Percentiles rank a stretch among this genome's conserved stretches.
Evolutionary conservation across 257 asterid genomes (phyloP).

Genomic region (Forsythia suspensa): DNA sequence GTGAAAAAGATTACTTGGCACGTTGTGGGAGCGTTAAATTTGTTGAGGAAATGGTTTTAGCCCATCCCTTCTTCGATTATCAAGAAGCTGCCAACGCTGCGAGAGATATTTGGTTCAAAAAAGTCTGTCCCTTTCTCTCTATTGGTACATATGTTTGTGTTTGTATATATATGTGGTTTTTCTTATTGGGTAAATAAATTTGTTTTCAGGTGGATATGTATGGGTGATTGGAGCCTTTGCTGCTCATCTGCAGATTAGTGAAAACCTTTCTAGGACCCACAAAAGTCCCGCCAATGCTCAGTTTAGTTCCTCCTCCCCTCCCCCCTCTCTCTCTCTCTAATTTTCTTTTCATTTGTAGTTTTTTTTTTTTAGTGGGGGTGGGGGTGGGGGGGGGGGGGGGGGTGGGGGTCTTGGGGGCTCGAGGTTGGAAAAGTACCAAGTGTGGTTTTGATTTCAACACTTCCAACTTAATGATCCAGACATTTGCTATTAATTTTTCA

Average conservation of each 20-base stretch:
- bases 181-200: neutral
- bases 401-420: neutral
- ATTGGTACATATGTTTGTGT: neutral
- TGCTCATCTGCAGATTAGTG: conserved; percentile 90
- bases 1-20: conserved; percentile 71
- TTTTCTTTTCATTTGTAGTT: neutral
- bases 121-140: conserved; percentile 32
- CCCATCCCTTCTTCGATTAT: conserved; percentile 65
- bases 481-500: no score
- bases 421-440: neutral
- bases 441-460: neutral
- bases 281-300: conserved; percentile 65
- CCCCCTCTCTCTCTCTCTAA: neutral
- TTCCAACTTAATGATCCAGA: neutral
- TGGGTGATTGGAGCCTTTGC: conserved; percentile 95
- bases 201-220: conserved; percentile 73
- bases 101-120: conserved; percentile 80
- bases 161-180: neutral
- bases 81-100: conserved; percentile 66
- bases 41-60: conserved; percentile 62
- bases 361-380: neutral
- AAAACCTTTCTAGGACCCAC: conserved; percentile 43
- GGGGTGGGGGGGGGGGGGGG: neutral
- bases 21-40: conserved; percentile 93
- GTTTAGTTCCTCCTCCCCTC: conserved; percentile 35